phyloP scores from a whole-genome alignment of 2,329 filamentous ascomycete species.

The Volutella citrinella region DNA sequence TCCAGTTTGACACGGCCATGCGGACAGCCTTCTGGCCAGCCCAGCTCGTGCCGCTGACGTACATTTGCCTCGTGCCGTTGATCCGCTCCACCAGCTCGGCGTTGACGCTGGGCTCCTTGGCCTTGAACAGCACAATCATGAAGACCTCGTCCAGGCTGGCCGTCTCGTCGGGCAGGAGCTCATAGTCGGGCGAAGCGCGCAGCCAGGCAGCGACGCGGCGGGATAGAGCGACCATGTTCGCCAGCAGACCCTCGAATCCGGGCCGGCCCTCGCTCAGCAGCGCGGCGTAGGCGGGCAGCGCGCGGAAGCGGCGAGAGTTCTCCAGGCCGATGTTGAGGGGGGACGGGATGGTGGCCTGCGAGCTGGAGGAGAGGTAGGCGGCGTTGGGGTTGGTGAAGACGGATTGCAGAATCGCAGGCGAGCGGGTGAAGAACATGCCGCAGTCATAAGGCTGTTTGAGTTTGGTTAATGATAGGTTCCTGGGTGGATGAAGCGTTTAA shows the following conservation, averaged over 20 bases:
- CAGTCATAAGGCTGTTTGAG: slow-evolving; percentile 73
- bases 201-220: slow-evolving; percentile 65
- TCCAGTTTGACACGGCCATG: slow-evolving; percentile 87
- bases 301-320: slow-evolving; percentile 87
- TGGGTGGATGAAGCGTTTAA: no score
- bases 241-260: slow-evolving; percentile 68
- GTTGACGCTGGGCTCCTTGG: slow-evolving; percentile 63
- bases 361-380: slow-evolving; percentile 63
- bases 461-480: slow-evolving; percentile 8
- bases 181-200: slow-evolving; percentile 57
- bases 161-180: slow-evolving; percentile 56
- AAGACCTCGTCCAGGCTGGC: slow-evolving; percentile 52
- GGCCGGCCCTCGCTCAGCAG: slow-evolving; percentile 69
- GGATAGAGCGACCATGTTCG: slow-evolving; percentile 69
- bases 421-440: slow-evolving; percentile 80
- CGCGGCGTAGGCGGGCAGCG: slow-evolving; percentile 83
- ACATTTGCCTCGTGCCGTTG: slow-evolving; percentile 71
- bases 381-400: slow-evolving; percentile 85
- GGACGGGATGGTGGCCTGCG: slow-evolving; percentile 58
- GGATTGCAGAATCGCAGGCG: slow-evolving; percentile 51
- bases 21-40: slow-evolving; percentile 69
- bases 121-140: slow-evolving; percentile 72
- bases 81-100: slow-evolving; percentile 64
- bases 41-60: slow-evolving; percentile 81
- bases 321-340: slow-evolving; percentile 86